Base-by-base conservation (phyloP, 108 stramenopile genomes). In the Cyclotella cryptica region DNA sequence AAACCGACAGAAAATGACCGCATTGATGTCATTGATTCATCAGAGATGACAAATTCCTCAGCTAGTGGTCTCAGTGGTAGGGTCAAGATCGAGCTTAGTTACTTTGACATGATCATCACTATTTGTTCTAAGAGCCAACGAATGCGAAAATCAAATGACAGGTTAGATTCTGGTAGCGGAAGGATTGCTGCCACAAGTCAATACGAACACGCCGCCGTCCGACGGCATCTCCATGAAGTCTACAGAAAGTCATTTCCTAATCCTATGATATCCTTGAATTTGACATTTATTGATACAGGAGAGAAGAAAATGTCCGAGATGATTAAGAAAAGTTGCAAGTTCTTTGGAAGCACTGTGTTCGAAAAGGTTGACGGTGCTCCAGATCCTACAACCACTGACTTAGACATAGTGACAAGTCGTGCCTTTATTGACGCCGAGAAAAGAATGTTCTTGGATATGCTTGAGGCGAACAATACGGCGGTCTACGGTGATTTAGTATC, bases 371-470 rank as follows among this genome's bases (percentile, higher is more conserved):
- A 26, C 9, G 55, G 55, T 24, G 6, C 9, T 24, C 24, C 55
- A 1, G 55, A 19, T 55, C 55, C 55, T 2, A 55, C 55, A 55
- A 1, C n/a, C n/a, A 24, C 21, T 55, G 55, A 55, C n/a, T 26
- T 55, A 55, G 55, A 55, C 3, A 12, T 24, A 12, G 19, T 24
- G 52, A 69, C 68, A 69, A 69, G 68, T 47, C 29, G n/a, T 55
- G 55, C 55, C 24, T 55, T 55, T 55, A 8, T 8, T 55, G 55
- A 22, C 19, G 22, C 9, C 3, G 22, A 55, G 3, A 55, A 55
- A 21, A 24, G 24, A 12, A 55, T 5, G 1, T 55, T 55, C 22
- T 26, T 55, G 22, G 55, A 55, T 8, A 22, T 24, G 55, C 24
- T 55, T 9, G 21, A 24, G 1, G 24, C 1, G 24, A 22, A 55